Evolutionary conservation across 2,329 filamentous ascomycete genomes (phyloP).

Genomic region (Colletotrichum sp.): DNA sequence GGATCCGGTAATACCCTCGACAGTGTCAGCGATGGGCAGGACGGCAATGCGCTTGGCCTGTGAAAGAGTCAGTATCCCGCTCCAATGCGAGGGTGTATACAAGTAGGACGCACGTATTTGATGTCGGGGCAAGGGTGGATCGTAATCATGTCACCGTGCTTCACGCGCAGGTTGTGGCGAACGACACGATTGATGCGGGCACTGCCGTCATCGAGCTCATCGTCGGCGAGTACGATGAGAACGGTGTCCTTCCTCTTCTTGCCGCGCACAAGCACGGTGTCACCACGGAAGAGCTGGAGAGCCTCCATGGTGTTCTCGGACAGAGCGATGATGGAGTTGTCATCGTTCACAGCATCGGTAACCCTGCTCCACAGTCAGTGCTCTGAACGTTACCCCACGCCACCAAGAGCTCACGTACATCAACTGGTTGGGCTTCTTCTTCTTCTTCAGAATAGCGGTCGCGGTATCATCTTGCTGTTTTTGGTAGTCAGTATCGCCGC

Average conservation of each 20-base stretch:
- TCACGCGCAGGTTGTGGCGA: conserved; percentile 96
- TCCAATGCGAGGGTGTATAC: not conserved
- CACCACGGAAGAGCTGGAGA: conserved; percentile 96
- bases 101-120: conserved; percentile 86
- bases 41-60: conserved; percentile 99
- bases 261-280: conserved; percentile 96
- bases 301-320: conserved; percentile 99
- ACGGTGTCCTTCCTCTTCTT: conserved; percentile 99
- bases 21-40: conserved; percentile 95
- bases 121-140: conserved; percentile 98
- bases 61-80: conserved; percentile 27
- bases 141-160: conserved; percentile 97
- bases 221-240: conserved; percentile 94
- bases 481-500: conserved; percentile 35
- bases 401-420: conserved; percentile 68
- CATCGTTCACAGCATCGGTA: conserved; percentile 98
- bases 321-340: conserved; percentile 98
- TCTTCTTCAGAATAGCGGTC: conserved; percentile 98
- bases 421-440: conserved; percentile 99
- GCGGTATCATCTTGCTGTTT: conserved; percentile 84
- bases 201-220: conserved; percentile 96
- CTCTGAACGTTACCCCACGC: not conserved
- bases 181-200: conserved; percentile 98
- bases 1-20: conserved; percentile 96
- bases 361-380: conserved; percentile 64